Evolutionary conservation across 139 green algal genomes (phyloP), one percentile per base, ranked within the genome.

Genomic region (Chlamydomonas applanata): DNA sequence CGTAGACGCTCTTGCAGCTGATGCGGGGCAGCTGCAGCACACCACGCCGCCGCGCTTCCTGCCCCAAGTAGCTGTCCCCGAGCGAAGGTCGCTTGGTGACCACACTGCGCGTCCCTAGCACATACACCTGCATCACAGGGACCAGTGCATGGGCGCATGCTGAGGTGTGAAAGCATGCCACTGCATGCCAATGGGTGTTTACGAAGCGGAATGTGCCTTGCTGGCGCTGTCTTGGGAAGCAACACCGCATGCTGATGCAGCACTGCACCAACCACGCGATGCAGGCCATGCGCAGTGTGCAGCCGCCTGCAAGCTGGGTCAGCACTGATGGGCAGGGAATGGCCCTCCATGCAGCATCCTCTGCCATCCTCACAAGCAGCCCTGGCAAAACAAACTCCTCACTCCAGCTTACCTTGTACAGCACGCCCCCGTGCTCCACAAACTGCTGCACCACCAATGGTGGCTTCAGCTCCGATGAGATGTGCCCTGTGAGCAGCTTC

Each of bases 361-460:
- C 59, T 20, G 2, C 69, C 54, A 33, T 19, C 27, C 9, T 78
- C 44, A 32, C 78, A 61, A 27, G 29, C 63, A 24, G 61, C 19
- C 22, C 30, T 33, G 5, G n/a, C n/a, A n/a, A n/a, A n/a, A n/a
- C n/a, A n/a, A 49, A 2, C 71, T 56, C 19, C 27, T 45, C 9
- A 14, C 72, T 19, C 17, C 67, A 4, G 1, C 71, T 2, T 52
- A 95, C 91, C 85, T 97, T 97, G 78, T 91, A 97, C 63, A 97
- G 79, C 64, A 91, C 89, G 13, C 85, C 86, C 16, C 89, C 89
- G 76, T 97, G 92, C 45, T 92, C 83, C 40, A 97, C 83, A 75
- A 92, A 96, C 76, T 91, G 85, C 77, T 96, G 88, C 72, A 96
- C 74, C 73, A 96, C 80, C 30, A 93, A 57, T 3, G 91, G 92